Conservation (phyloP, 495 filamentous ascomycete genomes). For the Xylaria telfairii region DNA sequence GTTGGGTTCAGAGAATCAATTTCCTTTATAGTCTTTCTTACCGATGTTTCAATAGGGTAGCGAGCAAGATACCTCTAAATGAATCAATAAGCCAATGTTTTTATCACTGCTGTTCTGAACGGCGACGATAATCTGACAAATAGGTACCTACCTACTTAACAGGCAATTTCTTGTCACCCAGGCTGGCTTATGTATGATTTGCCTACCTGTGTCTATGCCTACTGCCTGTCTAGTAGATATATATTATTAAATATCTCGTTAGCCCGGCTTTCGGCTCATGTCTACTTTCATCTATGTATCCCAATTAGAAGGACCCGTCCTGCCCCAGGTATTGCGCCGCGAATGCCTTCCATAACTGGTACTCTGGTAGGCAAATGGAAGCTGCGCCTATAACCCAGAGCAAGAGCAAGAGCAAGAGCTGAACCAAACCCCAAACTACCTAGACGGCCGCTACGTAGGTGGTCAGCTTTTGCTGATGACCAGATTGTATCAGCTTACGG, state of each 20-base stretch:
- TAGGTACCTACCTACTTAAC: too few relatives aligned
- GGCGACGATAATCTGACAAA: not conserved
- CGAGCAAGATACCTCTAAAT: slow-evolving; percentile 8
- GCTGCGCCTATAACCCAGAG: not conserved
- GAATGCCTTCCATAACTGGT: not conserved
- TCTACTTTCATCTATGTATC: not conserved
- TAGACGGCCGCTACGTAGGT: too few relatives aligned
- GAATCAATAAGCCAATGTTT: too few relatives aligned
- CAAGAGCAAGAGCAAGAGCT: slow-evolving; percentile 6
- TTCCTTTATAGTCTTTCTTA: slow-evolving; percentile 23
- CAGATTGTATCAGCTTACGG: not conserved
- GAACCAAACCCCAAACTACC: not conserved
- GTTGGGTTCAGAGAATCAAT: slow-evolving; percentile 19
- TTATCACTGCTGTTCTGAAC: too few relatives aligned
- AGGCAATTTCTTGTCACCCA: not conserved
- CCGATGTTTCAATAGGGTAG: slow-evolving; percentile 1
- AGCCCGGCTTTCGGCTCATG: not conserved
- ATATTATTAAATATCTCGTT: not conserved
- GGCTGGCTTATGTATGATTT: not conserved
- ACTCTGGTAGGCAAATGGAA: not conserved
- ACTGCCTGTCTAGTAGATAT: not conserved
- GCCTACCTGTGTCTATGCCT: not conserved
- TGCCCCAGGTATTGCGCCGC: not conserved
- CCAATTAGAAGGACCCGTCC: slow-evolving; percentile 1
- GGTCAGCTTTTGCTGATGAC: not conserved